These are phyloP conservation scores for Colletotrichum magnum DNA, from an alignment of 2,329 filamentous ascomycete species.

Conservation along the genomic window DNA sequence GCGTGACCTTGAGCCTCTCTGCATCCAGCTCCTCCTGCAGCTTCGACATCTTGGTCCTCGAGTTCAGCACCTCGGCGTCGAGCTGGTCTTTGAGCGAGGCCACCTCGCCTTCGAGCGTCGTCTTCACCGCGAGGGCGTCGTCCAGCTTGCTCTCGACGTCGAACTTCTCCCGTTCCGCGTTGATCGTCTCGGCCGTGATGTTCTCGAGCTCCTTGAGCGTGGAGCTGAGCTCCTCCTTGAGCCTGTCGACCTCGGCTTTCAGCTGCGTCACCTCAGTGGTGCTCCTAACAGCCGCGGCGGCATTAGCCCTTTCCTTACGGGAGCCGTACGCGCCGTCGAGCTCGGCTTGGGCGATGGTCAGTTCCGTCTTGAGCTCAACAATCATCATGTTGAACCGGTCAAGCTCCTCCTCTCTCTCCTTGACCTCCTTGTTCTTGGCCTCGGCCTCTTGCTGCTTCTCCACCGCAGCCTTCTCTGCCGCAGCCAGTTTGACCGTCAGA, in stretches of 20 bases:
- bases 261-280: slow-evolving; percentile 62
- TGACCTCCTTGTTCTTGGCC: slow-evolving; percentile 54
- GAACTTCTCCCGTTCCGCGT: slow-evolving; percentile 65
- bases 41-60: slow-evolving; percentile 53
- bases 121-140: slow-evolving; percentile 52
- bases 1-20: slow-evolving; percentile 61
- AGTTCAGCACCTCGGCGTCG: slow-evolving; percentile 57
- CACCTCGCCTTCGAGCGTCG: slow-evolving; percentile 56
- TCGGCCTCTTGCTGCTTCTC: slow-evolving; percentile 60
- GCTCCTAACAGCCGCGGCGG: slow-evolving; percentile 69
- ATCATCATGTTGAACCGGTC: slow-evolving; percentile 66
- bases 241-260: slow-evolving; percentile 61
- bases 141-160: slow-evolving; percentile 60
- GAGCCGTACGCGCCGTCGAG: slow-evolving; percentile 74
- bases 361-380: slow-evolving; percentile 73
- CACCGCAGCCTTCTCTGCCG: slow-evolving; percentile 46
- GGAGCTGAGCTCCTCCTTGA: slow-evolving; percentile 65
- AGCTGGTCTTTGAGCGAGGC: slow-evolving; percentile 53
- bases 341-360: slow-evolving; percentile 73
- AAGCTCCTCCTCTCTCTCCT: slow-evolving; percentile 65
- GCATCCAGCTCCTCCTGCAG: slow-evolving; percentile 67
- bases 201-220: slow-evolving; percentile 67
- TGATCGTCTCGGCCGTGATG: slow-evolving; percentile 67
- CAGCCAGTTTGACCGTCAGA: slow-evolving; percentile 54
- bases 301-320: slow-evolving; percentile 69